Evolutionary conservation across 139 green algal genomes (phyloP).

Genomic region (Micractinium sp.): DNA sequence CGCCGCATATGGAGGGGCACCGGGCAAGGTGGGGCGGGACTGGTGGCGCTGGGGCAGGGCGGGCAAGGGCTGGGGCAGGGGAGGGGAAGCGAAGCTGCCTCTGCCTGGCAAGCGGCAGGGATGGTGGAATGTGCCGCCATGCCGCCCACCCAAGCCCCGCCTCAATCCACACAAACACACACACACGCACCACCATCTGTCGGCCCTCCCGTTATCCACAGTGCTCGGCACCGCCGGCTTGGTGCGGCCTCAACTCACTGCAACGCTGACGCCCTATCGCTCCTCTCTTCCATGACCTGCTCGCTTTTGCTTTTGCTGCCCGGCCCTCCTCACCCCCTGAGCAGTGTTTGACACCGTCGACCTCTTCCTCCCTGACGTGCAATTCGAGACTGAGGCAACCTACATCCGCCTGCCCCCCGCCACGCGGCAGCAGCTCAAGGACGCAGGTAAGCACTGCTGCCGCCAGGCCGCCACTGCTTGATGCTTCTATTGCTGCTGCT

Average conservation of each 20-base stretch:
- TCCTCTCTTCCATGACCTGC: no score
- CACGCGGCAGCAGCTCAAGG: slow-evolving; percentile 34
- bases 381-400: slow-evolving; percentile 83
- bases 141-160: no score
- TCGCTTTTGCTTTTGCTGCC: no score
- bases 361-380: slow-evolving; percentile 87
- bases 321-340: no score
- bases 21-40: slow-evolving; percentile 36
- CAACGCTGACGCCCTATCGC: no score
- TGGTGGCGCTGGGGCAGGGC: not conserved
- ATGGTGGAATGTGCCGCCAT: no score
- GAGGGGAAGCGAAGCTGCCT: not conserved
- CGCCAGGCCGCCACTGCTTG: not conserved
- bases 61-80: not conserved
- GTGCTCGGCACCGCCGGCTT: not conserved
- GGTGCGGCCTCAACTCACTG: not conserved
- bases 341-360: slow-evolving; percentile 90
- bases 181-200: no score
- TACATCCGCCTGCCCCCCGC: slow-evolving; percentile 83
- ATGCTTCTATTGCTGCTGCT: not conserved
- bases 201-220: not conserved
- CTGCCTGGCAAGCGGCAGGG: no score
- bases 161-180: no score
- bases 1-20: slow-evolving; percentile 76
- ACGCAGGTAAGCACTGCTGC: not conserved